Percentiles rank a stretch among this genome's conserved stretches.
Conservation (phyloP, 441 rosid species). For the Syzygium syzygioides region DNA sequence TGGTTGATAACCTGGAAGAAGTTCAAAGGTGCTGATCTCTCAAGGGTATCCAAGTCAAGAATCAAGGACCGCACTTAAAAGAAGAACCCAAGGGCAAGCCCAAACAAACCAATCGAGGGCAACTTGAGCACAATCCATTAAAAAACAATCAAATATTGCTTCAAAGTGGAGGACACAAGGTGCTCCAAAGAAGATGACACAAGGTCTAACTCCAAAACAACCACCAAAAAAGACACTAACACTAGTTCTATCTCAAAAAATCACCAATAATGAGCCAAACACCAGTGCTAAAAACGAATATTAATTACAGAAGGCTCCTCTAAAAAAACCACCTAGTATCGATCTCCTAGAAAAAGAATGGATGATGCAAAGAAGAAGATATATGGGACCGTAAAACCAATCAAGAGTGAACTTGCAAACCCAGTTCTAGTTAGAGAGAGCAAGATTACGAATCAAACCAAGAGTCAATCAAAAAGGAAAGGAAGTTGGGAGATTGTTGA, state of each 20-base stretch:
- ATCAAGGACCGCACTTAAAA: neutral
- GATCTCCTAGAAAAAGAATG: neutral
- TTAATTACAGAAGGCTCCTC: neutral
- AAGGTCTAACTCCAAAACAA: neutral
- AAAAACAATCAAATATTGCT: too few species aligned
- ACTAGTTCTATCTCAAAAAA: neutral
- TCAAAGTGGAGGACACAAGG: neutral
- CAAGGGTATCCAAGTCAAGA: neutral
- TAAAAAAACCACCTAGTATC: neutral
- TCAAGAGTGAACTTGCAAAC: neutral
- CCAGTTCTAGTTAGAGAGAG: neutral
- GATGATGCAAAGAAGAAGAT: neutral
- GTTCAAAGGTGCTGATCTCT: fast-evolving
- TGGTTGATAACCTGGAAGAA: neutral
- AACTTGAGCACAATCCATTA: neutral
- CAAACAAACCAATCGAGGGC: neutral
- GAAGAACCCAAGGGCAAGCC: neutral
- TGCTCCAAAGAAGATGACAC: neutral
- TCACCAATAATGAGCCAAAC: neutral
- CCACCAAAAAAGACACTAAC: neutral
- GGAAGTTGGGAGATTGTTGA: neutral
- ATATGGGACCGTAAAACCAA: neutral
- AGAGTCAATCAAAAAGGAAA: neutral
- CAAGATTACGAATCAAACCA: neutral
- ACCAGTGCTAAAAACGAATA: neutral